Percentiles rank a stretch among this genome's conserved stretches.
These are phyloP conservation scores for Camelina hispida DNA, from an alignment of 345 rosid species.

Conservation along the genomic window DNA sequence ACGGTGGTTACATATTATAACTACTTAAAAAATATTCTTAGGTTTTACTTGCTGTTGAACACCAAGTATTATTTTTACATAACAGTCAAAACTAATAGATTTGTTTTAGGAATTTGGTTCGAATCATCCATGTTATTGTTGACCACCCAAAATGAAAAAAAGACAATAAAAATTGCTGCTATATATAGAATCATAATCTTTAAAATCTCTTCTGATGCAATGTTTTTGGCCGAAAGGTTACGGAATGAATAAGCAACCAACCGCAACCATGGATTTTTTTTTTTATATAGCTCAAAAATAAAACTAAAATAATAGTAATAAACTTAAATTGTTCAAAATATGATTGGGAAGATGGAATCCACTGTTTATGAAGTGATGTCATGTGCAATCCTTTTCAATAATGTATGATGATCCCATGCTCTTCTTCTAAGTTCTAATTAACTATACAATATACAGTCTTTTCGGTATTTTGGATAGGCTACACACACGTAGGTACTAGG, in stretches of 20 bases:
- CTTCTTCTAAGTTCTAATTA: not conserved
- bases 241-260: slow-evolving; percentile 33
- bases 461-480: slow-evolving; percentile 15
- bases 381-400: slow-evolving; percentile 5
- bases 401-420: not conserved
- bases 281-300: not conserved
- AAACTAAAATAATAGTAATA: not conserved
- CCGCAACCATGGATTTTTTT: slow-evolving; percentile 1
- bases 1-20: not conserved
- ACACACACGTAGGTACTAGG: slow-evolving; percentile 25
- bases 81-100: not conserved
- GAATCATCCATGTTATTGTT: not conserved
- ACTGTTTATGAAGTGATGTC: slow-evolving; percentile 13
- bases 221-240: slow-evolving; percentile 22
- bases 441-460: not conserved
- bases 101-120: not conserved
- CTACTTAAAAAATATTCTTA: too few relatives aligned
- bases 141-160: not conserved
- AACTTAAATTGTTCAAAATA: not conserved
- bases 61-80: too few relatives aligned
- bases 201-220: not conserved
- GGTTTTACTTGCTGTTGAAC: too few relatives aligned
- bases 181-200: not conserved
- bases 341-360: slow-evolving; percentile 12
- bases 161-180: not conserved